Evolutionary conservation across 768 basidiomycete species (phyloP).

Genomic region (Xerocomellus amylosporus): DNA sequence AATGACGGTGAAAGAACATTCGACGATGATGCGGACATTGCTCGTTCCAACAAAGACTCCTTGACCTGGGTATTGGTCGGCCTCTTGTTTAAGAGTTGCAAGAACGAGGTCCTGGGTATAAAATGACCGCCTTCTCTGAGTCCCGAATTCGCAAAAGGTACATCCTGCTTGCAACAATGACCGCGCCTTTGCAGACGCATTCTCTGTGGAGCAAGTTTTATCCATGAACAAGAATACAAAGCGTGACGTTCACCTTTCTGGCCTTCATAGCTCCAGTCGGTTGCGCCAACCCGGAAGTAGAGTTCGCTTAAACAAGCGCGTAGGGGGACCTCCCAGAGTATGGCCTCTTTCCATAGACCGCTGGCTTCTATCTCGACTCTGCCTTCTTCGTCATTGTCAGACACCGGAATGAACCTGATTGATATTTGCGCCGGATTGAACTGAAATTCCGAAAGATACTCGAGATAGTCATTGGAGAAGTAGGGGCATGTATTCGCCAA

Average conservation of each 20-base stretch:
- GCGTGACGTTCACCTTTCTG: conserved; percentile 58
- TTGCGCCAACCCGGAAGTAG: conserved; percentile 76
- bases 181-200: conserved; percentile 69
- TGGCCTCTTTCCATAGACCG: conserved; percentile 80
- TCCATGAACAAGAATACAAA: not conserved
- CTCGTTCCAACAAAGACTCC: conserved; percentile 73
- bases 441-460: conserved; percentile 66
- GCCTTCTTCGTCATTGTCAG: conserved; percentile 51
- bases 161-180: conserved; percentile 63
- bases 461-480: conserved; percentile 68
- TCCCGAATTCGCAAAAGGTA: conserved; percentile 83
- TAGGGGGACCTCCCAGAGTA: conserved; percentile 94
- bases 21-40: conserved; percentile 56
- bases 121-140: conserved; percentile 74
- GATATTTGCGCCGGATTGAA: conserved; percentile 67
- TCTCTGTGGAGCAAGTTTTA: conserved; percentile 42
- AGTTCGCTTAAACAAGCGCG: conserved; percentile 91
- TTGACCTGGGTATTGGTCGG: conserved; percentile 41
- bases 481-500: conserved; percentile 69
- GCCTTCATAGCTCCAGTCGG: conserved; percentile 82
- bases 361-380: conserved; percentile 65
- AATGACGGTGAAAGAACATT: not conserved
- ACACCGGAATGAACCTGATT: conserved; percentile 59
- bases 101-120: conserved; percentile 77
- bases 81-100: conserved; percentile 60